A percentile compares a stretch with the other conserved stretches of the same genome.
phyloP scores from a whole-genome alignment of 1,284 basidiomycete genomes.

The Leccinum fallax region DNA sequence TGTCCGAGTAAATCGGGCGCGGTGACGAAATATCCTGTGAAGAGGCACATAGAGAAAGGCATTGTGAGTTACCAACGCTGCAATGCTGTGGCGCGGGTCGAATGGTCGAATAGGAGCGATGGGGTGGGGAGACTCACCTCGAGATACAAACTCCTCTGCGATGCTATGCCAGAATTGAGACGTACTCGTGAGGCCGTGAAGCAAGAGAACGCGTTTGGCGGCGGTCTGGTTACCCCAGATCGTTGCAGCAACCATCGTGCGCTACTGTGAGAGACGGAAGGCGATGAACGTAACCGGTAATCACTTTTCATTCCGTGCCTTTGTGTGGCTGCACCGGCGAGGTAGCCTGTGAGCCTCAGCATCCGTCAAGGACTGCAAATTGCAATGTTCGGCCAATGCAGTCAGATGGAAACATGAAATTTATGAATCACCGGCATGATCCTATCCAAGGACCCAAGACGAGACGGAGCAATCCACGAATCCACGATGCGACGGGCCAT shows the following conservation, averaged over 20 bases:
- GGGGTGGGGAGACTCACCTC: constrained; percentile 7
- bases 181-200: constrained; percentile 15
- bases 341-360: too few relatives aligned
- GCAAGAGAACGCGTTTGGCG: constrained; percentile 17
- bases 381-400: too few relatives aligned
- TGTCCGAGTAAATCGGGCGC: constrained; percentile 26
- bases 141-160: constrained; percentile 8
- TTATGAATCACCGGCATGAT: too few relatives aligned
- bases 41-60: accelerated
- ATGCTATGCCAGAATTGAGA: constrained; percentile 11
- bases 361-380: too few relatives aligned
- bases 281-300: background rate
- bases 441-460: too few relatives aligned
- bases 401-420: too few relatives aligned
- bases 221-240: constrained; percentile 21
- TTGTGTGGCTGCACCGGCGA: background rate
- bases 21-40: constrained; percentile 18
- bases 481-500: too few relatives aligned
- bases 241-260: background rate
- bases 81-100: background rate
- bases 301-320: constrained; percentile 1
- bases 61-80: background rate
- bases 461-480: too few relatives aligned
- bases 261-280: background rate
- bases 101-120: background rate